phyloP scores from a whole-genome alignment of 1,284 basidiomycete genomes.

The Takashimella koratensis region DNA sequence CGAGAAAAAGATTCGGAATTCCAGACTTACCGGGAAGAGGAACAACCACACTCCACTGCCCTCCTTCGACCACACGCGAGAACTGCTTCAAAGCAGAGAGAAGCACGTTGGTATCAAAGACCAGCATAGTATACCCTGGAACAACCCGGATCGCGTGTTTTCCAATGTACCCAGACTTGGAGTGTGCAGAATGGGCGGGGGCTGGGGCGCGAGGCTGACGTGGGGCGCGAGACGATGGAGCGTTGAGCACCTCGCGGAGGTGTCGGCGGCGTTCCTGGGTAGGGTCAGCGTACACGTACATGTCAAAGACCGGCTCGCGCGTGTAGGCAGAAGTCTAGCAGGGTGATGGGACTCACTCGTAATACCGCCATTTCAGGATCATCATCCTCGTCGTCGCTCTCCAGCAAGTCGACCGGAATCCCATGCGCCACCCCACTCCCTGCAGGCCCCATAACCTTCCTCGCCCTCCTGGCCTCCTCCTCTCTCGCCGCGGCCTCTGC shows the following conservation, averaged over 20 bases:
- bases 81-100: slow-evolving; percentile 73
- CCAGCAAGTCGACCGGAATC: slow-evolving; percentile 49
- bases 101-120: slow-evolving; percentile 92
- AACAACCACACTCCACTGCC: slow-evolving; percentile 81
- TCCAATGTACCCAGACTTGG: background rate
- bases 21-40: slow-evolving; percentile 63
- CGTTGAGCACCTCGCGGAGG: slow-evolving; percentile 46
- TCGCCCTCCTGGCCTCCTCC: slow-evolving; percentile 20
- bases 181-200: too few relatives aligned
- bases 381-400: slow-evolving; percentile 58
- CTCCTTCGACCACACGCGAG: slow-evolving; percentile 69
- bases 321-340: background rate
- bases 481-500: slow-evolving; percentile 26
- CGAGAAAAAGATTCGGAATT: too few relatives aligned
- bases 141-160: slow-evolving; percentile 50
- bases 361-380: slow-evolving; percentile 70
- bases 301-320: slow-evolving; percentile 52
- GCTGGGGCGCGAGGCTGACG: background rate
- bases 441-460: slow-evolving; percentile 16
- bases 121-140: slow-evolving; percentile 82
- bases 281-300: background rate
- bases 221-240: background rate
- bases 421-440: slow-evolving; percentile 35
- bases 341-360: slow-evolving; percentile 55
- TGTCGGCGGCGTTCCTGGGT: slow-evolving; percentile 50